phyloP scores from a whole-genome alignment of 495 filamentous ascomycete genomes.

The Penicillium riverlandense region DNA sequence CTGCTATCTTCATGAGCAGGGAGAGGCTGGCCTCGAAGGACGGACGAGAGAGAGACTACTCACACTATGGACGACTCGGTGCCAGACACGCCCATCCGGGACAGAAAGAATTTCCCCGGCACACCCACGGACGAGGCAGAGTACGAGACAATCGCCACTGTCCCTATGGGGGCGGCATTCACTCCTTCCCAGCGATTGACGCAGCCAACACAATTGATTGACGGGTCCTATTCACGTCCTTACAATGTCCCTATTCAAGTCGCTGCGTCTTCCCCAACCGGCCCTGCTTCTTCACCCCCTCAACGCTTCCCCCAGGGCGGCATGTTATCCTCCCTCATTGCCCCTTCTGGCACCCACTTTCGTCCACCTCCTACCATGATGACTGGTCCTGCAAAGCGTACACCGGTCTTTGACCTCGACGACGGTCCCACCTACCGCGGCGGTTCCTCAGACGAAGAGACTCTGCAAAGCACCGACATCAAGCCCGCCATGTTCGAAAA shows the following conservation, averaged over 20 bases:
- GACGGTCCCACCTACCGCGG: constrained; percentile 52
- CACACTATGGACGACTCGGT: constrained; percentile 33
- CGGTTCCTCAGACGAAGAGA: constrained; percentile 52
- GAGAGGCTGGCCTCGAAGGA: constrained; percentile 8
- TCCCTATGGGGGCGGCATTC: constrained; percentile 41
- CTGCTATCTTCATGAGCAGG: constrained; percentile 4
- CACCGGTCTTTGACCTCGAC: constrained; percentile 39
- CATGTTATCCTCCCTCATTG: constrained; percentile 55
- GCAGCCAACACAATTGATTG: constrained; percentile 67
- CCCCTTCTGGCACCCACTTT: constrained; percentile 71
- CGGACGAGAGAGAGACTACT: neutral
- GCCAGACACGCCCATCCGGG: constrained; percentile 41
- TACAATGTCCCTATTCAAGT: constrained; percentile 63
- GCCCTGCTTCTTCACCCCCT: constrained; percentile 40
- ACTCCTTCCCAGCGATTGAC: constrained; percentile 43
- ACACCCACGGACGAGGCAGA: constrained; percentile 32
- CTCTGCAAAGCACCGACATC: constrained; percentile 51
- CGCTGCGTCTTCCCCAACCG: constrained; percentile 70
- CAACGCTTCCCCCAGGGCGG: constrained; percentile 23
- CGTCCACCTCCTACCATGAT: constrained; percentile 41
- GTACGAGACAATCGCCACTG: constrained; percentile 53
- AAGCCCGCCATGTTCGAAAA: constrained; percentile 58
- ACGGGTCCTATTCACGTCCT: constrained; percentile 20
- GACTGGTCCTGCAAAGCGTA: constrained; percentile 26
- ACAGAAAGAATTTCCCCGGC: constrained; percentile 34